Evolutionary conservation across 2,329 filamentous ascomycete genomes (phyloP).

Genomic region (Aspergillus cejpii): DNA sequence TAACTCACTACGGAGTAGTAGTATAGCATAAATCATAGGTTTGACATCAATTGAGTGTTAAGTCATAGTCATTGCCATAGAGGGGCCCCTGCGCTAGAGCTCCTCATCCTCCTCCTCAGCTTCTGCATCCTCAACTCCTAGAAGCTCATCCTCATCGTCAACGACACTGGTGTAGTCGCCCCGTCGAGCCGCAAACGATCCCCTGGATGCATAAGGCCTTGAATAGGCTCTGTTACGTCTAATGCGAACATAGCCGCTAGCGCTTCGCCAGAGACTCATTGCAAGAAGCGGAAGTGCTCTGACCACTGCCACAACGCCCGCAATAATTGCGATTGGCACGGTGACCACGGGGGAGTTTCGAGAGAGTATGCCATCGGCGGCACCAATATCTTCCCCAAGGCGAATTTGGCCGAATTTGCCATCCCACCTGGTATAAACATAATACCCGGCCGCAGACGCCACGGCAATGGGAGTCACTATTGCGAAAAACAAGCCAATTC

Average conservation of each 20-base stretch:
- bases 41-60: too few species aligned
- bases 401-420: constrained; percentile 88
- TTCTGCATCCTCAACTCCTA: constrained; percentile 81
- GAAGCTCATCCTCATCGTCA: constrained; percentile 86
- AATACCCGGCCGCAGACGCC: constrained; percentile 72
- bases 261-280: constrained; percentile 65
- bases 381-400: constrained; percentile 59
- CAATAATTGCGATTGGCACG: constrained; percentile 72
- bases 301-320: constrained; percentile 69
- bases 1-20: too few species aligned
- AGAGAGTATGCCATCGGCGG: constrained; percentile 48
- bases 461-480: constrained; percentile 66
- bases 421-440: constrained; percentile 75
- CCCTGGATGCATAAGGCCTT: constrained; percentile 75
- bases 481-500: constrained; percentile 74
- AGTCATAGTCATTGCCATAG: too few species aligned
- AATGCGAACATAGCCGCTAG: constrained; percentile 46
- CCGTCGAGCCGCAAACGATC: constrained; percentile 77
- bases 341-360: constrained; percentile 70
- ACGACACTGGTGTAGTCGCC: constrained; percentile 86
- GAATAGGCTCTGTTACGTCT: constrained; percentile 45
- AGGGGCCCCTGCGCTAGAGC: constrained; percentile 16
- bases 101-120: constrained; percentile 81
- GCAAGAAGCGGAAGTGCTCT: constrained; percentile 67
- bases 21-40: too few species aligned